These are phyloP conservation scores for Ustilago bromivora DNA, from an alignment of 1,284 basidiomycete genomes.

Conservation along the genomic window DNA sequence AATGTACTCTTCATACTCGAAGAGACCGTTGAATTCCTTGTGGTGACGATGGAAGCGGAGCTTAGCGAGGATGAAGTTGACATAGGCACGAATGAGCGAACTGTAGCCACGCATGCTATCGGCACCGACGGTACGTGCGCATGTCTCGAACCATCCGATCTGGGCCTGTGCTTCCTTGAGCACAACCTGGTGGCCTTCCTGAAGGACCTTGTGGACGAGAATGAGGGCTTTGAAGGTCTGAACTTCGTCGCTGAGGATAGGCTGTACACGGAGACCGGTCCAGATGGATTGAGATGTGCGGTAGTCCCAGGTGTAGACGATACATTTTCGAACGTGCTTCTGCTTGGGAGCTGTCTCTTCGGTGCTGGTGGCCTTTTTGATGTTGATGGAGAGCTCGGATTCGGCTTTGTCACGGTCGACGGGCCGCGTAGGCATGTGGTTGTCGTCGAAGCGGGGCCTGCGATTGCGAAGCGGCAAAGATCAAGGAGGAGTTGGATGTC, in stretches of 20 bases:
- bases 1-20: conserved; percentile 70
- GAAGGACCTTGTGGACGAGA: conserved; percentile 68
- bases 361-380: conserved; percentile 67
- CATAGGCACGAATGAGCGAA: conserved; percentile 66
- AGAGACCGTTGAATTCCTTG: conserved; percentile 69
- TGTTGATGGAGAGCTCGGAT: conserved; percentile 65
- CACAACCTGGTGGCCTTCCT: conserved; percentile 67
- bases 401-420: conserved; percentile 69
- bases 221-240: conserved; percentile 70
- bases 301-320: conserved; percentile 70
- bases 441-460: conserved; percentile 52
- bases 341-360: conserved; percentile 69
- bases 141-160: conserved; percentile 69
- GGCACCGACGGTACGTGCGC: conserved; percentile 61
- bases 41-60: conserved; percentile 69
- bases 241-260: conserved; percentile 68
- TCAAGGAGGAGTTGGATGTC: not conserved
- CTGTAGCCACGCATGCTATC: conserved; percentile 66
- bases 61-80: conserved; percentile 67
- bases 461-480: not conserved
- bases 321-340: conserved; percentile 69
- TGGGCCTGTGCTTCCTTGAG: conserved; percentile 68
- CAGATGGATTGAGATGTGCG: conserved; percentile 68
- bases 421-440: conserved; percentile 64
- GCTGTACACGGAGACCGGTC: conserved; percentile 67